phyloP scores from a whole-genome alignment of 768 basidiomycete genomes.

The Lentinus brumalis region DNA sequence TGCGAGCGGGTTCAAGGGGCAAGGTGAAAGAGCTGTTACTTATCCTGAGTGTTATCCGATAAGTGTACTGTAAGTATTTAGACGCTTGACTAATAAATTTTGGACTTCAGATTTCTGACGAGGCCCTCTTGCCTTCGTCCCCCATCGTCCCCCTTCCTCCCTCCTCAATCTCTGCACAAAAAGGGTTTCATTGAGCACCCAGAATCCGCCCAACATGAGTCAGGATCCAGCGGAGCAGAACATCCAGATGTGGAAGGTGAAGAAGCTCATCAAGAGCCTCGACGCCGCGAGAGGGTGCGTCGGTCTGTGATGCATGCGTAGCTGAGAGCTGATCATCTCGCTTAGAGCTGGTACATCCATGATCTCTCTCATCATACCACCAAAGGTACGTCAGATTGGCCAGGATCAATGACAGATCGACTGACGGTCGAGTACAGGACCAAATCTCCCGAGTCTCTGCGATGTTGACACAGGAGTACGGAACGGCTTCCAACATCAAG shows the following conservation, averaged over 20 bases:
- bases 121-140: background rate
- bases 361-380: slow-evolving; percentile 97
- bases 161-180: background rate
- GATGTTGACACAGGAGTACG: slow-evolving; percentile 98
- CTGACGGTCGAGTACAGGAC: slow-evolving; percentile 47
- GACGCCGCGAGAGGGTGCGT: slow-evolving; percentile 86
- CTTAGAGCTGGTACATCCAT: slow-evolving; percentile 93
- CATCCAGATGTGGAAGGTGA: slow-evolving; percentile 98
- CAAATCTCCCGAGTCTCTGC: slow-evolving; percentile 93
- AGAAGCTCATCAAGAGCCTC: slow-evolving; percentile 98
- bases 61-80: background rate
- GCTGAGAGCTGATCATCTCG: slow-evolving; percentile 26
- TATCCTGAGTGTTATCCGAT: background rate
- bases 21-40: background rate
- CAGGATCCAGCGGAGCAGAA: slow-evolving; percentile 90
- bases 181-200: slow-evolving; percentile 12
- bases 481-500: slow-evolving; percentile 99
- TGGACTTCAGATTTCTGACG: background rate
- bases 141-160: background rate
- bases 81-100: slow-evolving; percentile 10
- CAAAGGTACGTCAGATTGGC: slow-evolving; percentile 58
- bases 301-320: background rate
- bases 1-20: background rate
- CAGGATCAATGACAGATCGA: slow-evolving; percentile 15
- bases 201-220: slow-evolving; percentile 59